These are phyloP conservation scores for Aspergillus olivimuriae DNA, from an alignment of 495 filamentous ascomycete genomes.

Conservation along the genomic window DNA sequence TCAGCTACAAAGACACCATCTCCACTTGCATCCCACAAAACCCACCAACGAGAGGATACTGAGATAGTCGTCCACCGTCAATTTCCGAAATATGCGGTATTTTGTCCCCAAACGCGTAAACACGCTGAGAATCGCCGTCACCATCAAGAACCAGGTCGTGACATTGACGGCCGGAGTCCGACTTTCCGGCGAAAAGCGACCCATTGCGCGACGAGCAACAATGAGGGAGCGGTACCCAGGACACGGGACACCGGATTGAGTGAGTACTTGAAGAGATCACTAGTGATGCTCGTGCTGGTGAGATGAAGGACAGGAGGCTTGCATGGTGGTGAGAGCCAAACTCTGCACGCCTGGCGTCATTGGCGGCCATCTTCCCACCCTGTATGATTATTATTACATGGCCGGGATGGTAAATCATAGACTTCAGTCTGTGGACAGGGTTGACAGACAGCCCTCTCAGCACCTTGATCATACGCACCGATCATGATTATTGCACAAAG, in stretches of 20 bases:
- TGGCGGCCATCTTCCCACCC: not conserved
- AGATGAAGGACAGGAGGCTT: not conserved
- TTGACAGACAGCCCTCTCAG: no score
- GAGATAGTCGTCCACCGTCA: conserved; percentile 3
- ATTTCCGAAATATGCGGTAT: conserved; percentile 1
- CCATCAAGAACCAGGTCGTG: conserved; percentile 7
- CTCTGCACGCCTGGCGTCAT: not conserved
- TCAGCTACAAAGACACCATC: not conserved
- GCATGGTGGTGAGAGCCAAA: not conserved
- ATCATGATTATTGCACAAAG: no score
- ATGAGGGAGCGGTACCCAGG: not conserved
- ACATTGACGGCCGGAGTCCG: conserved; percentile 4
- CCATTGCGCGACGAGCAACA: not conserved
- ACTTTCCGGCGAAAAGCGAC: not conserved
- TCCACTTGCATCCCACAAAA: not conserved
- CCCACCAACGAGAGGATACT: conserved; percentile 1
- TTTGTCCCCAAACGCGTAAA: conserved; percentile 6
- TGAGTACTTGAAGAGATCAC: not conserved
- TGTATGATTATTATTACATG: not conserved
- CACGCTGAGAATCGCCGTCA: conserved; percentile 1
- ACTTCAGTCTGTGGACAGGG: not conserved
- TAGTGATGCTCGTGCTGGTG: not conserved
- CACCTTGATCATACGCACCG: no score
- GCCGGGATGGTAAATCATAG: not conserved
- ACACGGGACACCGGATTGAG: not conserved